Conservation (phyloP, 176 grass and related monocot genomes). For the Ananas comosus region DNA sequence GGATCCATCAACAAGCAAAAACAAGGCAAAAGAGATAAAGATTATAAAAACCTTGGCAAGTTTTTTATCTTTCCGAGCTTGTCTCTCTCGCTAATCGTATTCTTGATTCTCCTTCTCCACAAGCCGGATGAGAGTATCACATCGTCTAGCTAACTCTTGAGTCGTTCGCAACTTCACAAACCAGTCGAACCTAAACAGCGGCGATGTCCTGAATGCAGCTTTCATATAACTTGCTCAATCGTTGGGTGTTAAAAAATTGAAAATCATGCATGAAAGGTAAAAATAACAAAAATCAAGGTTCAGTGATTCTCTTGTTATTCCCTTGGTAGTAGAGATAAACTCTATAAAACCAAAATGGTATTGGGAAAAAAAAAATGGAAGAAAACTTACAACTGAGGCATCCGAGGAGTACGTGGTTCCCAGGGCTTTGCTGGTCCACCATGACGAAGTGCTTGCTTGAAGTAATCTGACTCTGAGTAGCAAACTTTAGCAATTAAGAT, state of each 20-base stretch:
- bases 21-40: neutral
- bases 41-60: slow-evolving; percentile 35
- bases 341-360: neutral
- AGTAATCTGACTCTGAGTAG: slow-evolving; percentile 93
- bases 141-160: slow-evolving; percentile 88
- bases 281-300: neutral
- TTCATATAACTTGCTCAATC: slow-evolving; percentile 87
- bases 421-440: slow-evolving; percentile 76
- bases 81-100: slow-evolving; percentile 87
- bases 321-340: neutral
- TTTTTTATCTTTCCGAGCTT: slow-evolving; percentile 85
- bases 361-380: neutral
- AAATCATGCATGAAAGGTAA: slow-evolving; percentile 77
- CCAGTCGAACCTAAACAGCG: slow-evolving; percentile 97
- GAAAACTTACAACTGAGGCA: slow-evolving; percentile 50
- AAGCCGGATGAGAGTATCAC: slow-evolving; percentile 89
- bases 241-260: slow-evolving; percentile 96
- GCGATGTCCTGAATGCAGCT: slow-evolving; percentile 81
- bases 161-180: slow-evolving; percentile 94
- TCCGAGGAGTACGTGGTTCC: slow-evolving; percentile 83
- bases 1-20: too few relatives aligned
- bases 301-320: neutral
- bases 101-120: slow-evolving; percentile 99
- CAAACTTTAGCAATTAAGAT: slow-evolving; percentile 14
- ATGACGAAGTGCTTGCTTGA: slow-evolving; percentile 94